Evolutionary conservation across 257 asterid species (phyloP).

Genomic region (Primulina huaijiensis): DNA sequence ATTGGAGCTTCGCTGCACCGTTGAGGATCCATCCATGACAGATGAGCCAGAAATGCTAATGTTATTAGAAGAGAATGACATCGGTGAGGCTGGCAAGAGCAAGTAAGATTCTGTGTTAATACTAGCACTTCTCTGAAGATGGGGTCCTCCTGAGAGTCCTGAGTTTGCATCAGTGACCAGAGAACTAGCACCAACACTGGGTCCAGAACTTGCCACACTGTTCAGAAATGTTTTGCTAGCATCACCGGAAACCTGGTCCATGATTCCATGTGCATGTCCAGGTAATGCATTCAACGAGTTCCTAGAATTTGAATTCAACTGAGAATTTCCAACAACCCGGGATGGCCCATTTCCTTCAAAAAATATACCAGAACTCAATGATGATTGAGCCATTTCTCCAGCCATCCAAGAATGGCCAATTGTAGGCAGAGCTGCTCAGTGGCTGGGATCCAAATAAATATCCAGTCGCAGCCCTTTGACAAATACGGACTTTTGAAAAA

Average conservation of each 20-base stretch:
- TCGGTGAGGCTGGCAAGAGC: constrained; percentile 96
- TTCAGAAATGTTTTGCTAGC: constrained; percentile 56
- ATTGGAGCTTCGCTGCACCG: constrained; percentile 65
- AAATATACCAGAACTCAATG: constrained; percentile 80
- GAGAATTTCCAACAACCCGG: constrained; percentile 64
- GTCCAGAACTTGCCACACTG: constrained; percentile 75
- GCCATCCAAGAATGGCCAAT: constrained; percentile 72
- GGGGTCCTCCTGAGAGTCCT: constrained; percentile 86
- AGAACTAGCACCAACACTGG: constrained; percentile 96
- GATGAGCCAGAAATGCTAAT: constrained; percentile 86
- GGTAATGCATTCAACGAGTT: constrained; percentile 60
- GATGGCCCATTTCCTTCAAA: constrained; percentile 78
- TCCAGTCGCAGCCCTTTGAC: constrained; percentile 35
- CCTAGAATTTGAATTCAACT: constrained; percentile 63
- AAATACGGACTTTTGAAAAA: neutral
- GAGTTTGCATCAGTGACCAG: constrained; percentile 97
- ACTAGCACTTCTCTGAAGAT: constrained; percentile 90
- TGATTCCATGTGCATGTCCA: constrained; percentile 50
- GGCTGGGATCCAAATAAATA: constrained; percentile 38
- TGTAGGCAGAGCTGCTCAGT: constrained; percentile 38
- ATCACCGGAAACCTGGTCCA: constrained; percentile 59
- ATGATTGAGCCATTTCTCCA: constrained; percentile 76
- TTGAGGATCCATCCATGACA: constrained; percentile 73
- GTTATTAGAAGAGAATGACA: constrained; percentile 91
- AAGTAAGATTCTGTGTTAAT: constrained; percentile 80